Percentiles rank a stretch among this genome's conserved stretches.
Evolutionary conservation across 768 basidiomycete genomes (phyloP).

Genomic region (Rhizopogon roseolus): DNA sequence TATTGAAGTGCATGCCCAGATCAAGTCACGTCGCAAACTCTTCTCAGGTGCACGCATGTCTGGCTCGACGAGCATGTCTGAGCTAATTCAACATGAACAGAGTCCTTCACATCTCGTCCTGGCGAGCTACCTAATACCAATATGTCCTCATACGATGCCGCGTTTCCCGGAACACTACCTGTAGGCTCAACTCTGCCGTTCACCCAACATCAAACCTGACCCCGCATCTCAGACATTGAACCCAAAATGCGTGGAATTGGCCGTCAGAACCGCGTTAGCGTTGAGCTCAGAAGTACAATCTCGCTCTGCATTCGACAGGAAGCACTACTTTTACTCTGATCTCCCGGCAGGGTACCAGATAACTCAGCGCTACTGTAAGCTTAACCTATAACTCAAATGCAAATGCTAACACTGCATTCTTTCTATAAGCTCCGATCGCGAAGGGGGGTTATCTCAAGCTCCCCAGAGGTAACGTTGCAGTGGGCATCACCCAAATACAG

Average conservation of each 20-base stretch:
- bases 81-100: slow-evolving; percentile 21
- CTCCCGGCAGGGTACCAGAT: slow-evolving; percentile 95
- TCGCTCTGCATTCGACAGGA: slow-evolving; percentile 86
- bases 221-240: slow-evolving; percentile 46
- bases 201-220: slow-evolving; percentile 4
- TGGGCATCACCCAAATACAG: slow-evolving; percentile 93
- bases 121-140: slow-evolving; percentile 64
- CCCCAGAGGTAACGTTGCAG: slow-evolving; percentile 32
- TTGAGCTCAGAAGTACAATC: slow-evolving; percentile 59
- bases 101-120: slow-evolving; percentile 34
- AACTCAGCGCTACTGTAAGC: slow-evolving; percentile 76
- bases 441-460: slow-evolving; percentile 55
- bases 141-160: slow-evolving; percentile 79
- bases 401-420: not conserved
- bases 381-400: not conserved
- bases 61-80: not conserved
- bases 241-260: slow-evolving; percentile 69
- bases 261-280: slow-evolving; percentile 76
- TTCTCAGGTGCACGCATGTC: slow-evolving; percentile 53
- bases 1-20: slow-evolving; percentile 93
- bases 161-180: slow-evolving; percentile 90
- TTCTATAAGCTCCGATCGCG: slow-evolving; percentile 68
- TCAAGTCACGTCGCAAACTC: slow-evolving; percentile 82
- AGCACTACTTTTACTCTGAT: slow-evolving; percentile 98
- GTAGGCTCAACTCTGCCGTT: slow-evolving; percentile 39